A percentile compares a stretch with the other conserved stretches of the same genome.
These are phyloP conservation scores for Pittosporum tobira DNA, from an alignment of 129 eudicot species.

Conservation along the genomic window DNA sequence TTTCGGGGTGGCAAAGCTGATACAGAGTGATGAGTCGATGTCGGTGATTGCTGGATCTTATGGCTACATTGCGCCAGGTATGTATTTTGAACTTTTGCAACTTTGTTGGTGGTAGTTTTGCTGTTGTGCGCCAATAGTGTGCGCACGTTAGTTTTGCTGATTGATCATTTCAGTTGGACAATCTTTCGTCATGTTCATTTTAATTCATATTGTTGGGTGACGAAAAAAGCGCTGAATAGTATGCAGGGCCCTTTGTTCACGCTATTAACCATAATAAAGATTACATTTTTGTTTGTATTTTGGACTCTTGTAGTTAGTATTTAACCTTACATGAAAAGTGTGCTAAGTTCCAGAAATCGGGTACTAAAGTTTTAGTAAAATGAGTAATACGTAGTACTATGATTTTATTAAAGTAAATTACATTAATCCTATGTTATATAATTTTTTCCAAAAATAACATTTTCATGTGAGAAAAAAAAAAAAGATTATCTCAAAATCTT, in stretches of 20 bases:
- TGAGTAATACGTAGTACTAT: no score
- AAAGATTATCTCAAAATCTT: no score
- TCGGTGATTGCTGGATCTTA: constrained; percentile 96
- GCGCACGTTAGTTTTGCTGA: background rate
- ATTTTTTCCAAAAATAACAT: no score
- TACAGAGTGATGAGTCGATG: constrained; percentile 80
- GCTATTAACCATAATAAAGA: background rate
- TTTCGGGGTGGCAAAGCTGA: constrained; percentile 92
- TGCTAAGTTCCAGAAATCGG: no score
- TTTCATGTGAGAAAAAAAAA: no score
- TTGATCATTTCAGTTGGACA: background rate
- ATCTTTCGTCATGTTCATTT: constrained; percentile 19
- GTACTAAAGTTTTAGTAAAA: no score
- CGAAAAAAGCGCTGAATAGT: background rate
- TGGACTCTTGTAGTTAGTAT: no score
- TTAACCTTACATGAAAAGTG: no score
- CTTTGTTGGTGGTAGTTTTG: background rate
- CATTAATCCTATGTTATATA: no score
- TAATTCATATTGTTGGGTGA: constrained; percentile 38
- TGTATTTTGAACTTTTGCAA: background rate
- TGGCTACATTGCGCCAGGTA: constrained; percentile 99
- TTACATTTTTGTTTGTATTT: no score
- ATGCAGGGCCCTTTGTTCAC: background rate
- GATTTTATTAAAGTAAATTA: no score
- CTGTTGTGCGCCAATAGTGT: background rate